Base-by-base conservation (phyloP, 2,329 filamentous ascomycete genomes). In the Verticillium isaacii region DNA sequence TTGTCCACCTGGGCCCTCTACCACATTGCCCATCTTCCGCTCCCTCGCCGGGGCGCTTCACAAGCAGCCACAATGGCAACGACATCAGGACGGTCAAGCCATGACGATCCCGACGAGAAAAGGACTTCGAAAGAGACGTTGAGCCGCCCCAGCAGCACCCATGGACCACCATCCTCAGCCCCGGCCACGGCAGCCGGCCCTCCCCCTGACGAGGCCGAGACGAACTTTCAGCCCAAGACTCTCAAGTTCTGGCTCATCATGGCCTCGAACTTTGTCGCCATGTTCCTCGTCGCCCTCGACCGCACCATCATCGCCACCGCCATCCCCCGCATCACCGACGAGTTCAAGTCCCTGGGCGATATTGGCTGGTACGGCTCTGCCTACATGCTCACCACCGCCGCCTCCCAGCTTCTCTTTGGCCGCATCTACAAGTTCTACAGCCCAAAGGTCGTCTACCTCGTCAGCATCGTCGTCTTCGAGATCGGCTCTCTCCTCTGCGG, bases 341-440 rank as follows among this genome's bases (percentile, higher is more conserved):
- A 85, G 23, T 85, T 86, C 69, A 73, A 82, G 56, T 82, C 83
- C 59, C 72, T 87, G 2, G 80, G 81, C 2, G 86, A 89, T 64
- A 84, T 88, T 61, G 79, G 78, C 57, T 89, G 86, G 86, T 88
- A 88, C 70, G 85, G 82, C 5, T 84, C 83, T 41, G 80, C 84
- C 1, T 86, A 87, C 69, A 82, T 87, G 77, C 74, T 88, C 65
- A 86, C 85, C 14, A 83, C 83, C 2, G 80, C 82, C 7, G 82
- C 82, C n/a, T 81, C 78, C 19, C 79, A 82, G 66, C 72, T 82
- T 19, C 65, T 82, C 17, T 82, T 81, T 66, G 81, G 81, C 29
- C 73, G 80, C 59, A 73, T 83, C 41, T 84, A 81, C 70, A 81
- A 78, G 66, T 80, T 80, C 62, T 83, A 82, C 62, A 75, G 80